phyloP scores from a whole-genome alignment of 805 yeast species.

The Schizosaccharomyces osmophilus region DNA sequence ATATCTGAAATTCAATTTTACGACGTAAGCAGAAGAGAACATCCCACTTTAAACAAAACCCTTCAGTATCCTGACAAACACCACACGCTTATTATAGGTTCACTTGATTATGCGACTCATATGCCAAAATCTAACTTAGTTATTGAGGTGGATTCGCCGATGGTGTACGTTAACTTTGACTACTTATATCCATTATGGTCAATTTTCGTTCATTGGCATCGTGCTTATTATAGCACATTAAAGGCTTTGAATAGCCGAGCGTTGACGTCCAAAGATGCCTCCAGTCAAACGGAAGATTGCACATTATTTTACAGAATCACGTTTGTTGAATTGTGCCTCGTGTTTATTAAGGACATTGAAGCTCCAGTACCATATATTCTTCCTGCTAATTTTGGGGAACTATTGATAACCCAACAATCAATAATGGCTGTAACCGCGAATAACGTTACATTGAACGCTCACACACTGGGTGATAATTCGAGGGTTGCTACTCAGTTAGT shows the following conservation, averaged over 20 bases:
- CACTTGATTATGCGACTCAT: neutral
- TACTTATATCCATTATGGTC: neutral
- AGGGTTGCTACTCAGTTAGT: constrained; percentile 42
- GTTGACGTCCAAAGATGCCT: neutral
- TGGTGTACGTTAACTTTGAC: neutral
- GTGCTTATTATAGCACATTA: neutral
- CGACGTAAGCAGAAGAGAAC: neutral
- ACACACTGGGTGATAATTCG: constrained; percentile 46
- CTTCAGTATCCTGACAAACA: neutral
- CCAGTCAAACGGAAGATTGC: neutral
- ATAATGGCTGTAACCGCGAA: constrained; percentile 41
- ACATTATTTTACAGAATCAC: constrained; percentile 23
- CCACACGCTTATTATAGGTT: neutral
- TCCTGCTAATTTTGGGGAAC: constrained; percentile 67
- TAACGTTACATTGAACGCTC: constrained; percentile 67
- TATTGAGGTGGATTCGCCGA: neutral
- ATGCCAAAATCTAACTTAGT: neutral
- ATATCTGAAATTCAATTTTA: neutral
- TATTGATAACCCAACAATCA: constrained; percentile 43
- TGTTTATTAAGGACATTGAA: constrained; percentile 59
- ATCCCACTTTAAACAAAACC: neutral
- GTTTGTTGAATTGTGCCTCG: constrained; percentile 50
- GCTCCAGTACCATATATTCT: constrained; percentile 54
- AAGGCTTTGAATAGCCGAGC: too few species aligned
- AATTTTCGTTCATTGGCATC: neutral